A percentile compares a stretch with the other conserved stretches of the same genome.
Conservation (phyloP, 1,139 yeast genomes). For the Kurtzmaniella quercitrusa region DNA sequence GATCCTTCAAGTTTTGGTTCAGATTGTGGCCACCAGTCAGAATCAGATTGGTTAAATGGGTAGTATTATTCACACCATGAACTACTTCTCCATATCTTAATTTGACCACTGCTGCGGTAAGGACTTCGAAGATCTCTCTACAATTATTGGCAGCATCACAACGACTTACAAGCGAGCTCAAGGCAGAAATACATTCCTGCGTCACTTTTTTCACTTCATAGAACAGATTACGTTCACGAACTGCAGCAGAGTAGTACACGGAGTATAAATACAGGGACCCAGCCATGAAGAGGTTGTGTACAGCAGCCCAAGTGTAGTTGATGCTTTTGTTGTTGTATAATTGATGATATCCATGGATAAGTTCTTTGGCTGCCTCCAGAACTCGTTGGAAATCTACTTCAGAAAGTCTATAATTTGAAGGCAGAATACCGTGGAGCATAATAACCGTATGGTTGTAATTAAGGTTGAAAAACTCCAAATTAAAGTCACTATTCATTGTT, state of each 20-base stretch:
- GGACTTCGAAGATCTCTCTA: slow-evolving; percentile 63
- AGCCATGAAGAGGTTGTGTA: slow-evolving; percentile 83
- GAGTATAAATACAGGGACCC: slow-evolving; percentile 81
- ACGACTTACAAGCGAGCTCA: slow-evolving; percentile 57
- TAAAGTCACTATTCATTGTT: slow-evolving; percentile 73
- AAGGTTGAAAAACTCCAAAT: slow-evolving; percentile 61
- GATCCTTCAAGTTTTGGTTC: slow-evolving; percentile 34
- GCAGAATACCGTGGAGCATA: slow-evolving; percentile 72
- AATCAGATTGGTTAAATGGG: background rate
- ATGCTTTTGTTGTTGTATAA: slow-evolving; percentile 53
- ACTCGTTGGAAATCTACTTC: slow-evolving; percentile 52
- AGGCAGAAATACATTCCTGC: slow-evolving; percentile 54
- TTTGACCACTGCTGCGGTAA: slow-evolving; percentile 68
- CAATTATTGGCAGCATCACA: slow-evolving; percentile 80
- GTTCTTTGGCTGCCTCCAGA: slow-evolving; percentile 61
- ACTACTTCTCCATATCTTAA: slow-evolving; percentile 49
- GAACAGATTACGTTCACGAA: slow-evolving; percentile 42
- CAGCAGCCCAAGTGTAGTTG: slow-evolving; percentile 92
- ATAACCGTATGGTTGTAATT: slow-evolving; percentile 76
- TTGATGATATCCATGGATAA: slow-evolving; percentile 59
- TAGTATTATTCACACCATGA: slow-evolving; percentile 16
- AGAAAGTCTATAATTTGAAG: slow-evolving; percentile 55
- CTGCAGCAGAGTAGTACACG: slow-evolving; percentile 60
- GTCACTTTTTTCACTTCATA: slow-evolving; percentile 54
- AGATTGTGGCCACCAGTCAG: slow-evolving; percentile 16